A percentile compares a stretch with the other conserved stretches of the same genome.
phyloP scores from a whole-genome alignment of 805 yeast genomes.

The Lachancea cidri region DNA sequence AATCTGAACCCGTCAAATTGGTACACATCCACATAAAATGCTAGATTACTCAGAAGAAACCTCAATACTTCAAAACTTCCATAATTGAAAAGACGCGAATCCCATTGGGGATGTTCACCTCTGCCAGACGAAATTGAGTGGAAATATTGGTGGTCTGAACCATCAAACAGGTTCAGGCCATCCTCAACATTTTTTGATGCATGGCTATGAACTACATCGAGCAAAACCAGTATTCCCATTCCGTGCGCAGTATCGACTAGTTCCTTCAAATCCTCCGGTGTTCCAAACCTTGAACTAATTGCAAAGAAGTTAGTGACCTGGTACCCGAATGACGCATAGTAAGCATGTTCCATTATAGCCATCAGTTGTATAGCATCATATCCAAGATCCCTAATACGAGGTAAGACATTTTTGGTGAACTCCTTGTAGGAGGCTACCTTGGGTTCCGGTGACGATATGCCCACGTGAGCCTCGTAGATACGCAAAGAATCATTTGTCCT shows the following conservation, averaged over 20 bases:
- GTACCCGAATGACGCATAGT: conserved; percentile 97
- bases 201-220: conserved; percentile 94
- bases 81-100: conserved; percentile 89
- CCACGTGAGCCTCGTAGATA: conserved; percentile 93
- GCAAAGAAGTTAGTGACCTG: conserved; percentile 94
- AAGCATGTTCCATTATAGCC: conserved; percentile 99
- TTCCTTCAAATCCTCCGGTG: conserved; percentile 92
- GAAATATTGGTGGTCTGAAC: conserved; percentile 91
- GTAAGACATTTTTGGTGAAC: conserved; percentile 73
- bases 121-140: conserved; percentile 70
- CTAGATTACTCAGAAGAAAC: conserved; percentile 77
- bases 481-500: conserved; percentile 46
- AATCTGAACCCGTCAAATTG: conserved; percentile 93
- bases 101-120: conserved; percentile 92
- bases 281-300: conserved; percentile 81
- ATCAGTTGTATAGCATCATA: conserved; percentile 91
- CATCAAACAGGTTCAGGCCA: conserved; percentile 90
- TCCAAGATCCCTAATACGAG: conserved; percentile 79
- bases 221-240: conserved; percentile 75
- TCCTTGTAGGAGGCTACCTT: conserved; percentile 79
- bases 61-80: conserved; percentile 87
- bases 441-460: conserved; percentile 89
- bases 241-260: conserved; percentile 89
- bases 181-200: conserved; percentile 92
- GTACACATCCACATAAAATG: conserved; percentile 76